Conservation (phyloP, 2,329 filamentous ascomycete genomes). For the Celoporthe dispersa region DNA sequence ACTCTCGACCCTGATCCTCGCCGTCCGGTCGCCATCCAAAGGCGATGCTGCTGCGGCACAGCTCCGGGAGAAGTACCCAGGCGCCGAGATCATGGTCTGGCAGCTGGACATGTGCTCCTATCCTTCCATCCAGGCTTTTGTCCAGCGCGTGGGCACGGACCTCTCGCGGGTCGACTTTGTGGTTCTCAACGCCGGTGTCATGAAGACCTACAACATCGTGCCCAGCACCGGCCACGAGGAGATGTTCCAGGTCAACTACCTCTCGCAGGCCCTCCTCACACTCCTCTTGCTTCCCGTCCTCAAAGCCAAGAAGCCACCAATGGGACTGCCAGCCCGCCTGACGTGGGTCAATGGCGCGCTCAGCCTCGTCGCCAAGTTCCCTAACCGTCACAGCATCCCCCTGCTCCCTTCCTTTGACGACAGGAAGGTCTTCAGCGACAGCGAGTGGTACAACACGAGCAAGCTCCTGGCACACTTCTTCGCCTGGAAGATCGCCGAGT, state of each 20-base stretch:
- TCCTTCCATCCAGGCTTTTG: slow-evolving; percentile 15
- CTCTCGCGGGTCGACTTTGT: slow-evolving; percentile 46
- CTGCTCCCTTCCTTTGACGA: slow-evolving; percentile 2
- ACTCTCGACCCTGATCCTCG: slow-evolving; percentile 51
- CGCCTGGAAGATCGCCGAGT: slow-evolving; percentile 42
- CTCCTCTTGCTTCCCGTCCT: slow-evolving; percentile 32
- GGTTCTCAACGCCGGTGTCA: slow-evolving; percentile 42
- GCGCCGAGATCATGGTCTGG: slow-evolving; percentile 14
- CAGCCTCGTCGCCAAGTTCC: slow-evolving; percentile 26
- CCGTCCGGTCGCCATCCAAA: slow-evolving; percentile 47
- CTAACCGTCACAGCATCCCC: slow-evolving; percentile 21
- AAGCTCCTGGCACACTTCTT: slow-evolving; percentile 44
- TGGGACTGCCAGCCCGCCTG: not conserved
- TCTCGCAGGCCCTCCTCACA: slow-evolving; percentile 31
- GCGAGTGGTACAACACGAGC: slow-evolving; percentile 11
- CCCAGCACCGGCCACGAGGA: slow-evolving; percentile 29
- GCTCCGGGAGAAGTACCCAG: slow-evolving; percentile 35
- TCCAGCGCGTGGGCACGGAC: slow-evolving; percentile 33
- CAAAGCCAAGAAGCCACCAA: slow-evolving; percentile 20
- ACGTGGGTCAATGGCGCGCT: slow-evolving; percentile 1
- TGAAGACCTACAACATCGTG: not conserved
- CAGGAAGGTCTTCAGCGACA: not conserved
- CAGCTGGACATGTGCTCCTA: slow-evolving; percentile 23
- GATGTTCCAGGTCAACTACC: slow-evolving; percentile 33
- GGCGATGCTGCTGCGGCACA: slow-evolving; percentile 47